A percentile compares a stretch with the other conserved stretches of the same genome.
Evolutionary conservation across 108 stramenopile genomes (phyloP).

Genomic region (Phaeodactylum tricornutum): DNA sequence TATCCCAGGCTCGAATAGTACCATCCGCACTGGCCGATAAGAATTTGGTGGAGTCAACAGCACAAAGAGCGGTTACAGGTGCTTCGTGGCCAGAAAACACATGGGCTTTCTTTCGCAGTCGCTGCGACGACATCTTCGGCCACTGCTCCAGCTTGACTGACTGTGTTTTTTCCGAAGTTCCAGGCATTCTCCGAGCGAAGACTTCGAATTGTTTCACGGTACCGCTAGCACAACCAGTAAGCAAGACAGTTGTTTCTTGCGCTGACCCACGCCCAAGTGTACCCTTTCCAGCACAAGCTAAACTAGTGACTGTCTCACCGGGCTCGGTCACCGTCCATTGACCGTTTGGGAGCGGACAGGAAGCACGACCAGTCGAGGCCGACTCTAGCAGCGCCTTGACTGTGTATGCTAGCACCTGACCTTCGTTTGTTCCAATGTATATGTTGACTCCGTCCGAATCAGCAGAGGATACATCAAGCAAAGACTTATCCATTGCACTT

Average conservation of each 20-base stretch:
- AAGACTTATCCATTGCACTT: background rate
- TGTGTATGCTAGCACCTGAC: slow-evolving; percentile 31
- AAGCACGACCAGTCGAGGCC: slow-evolving; percentile 6
- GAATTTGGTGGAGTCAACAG: slow-evolving; percentile 30
- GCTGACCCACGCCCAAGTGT: slow-evolving; percentile 15
- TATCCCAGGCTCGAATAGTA: slow-evolving; percentile 33
- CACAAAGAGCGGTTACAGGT: slow-evolving; percentile 29
- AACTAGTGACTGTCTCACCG: slow-evolving; percentile 32
- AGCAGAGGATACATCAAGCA: background rate
- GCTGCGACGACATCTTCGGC: slow-evolving; percentile 44
- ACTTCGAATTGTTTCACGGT: slow-evolving; percentile 51
- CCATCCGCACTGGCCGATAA: slow-evolving; percentile 40
- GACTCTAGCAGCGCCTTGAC: slow-evolving; percentile 17
- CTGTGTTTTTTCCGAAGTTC: background rate
- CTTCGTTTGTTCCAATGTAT: slow-evolving; percentile 33
- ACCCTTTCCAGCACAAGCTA: slow-evolving; percentile 35
- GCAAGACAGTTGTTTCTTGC: slow-evolving; percentile 19
- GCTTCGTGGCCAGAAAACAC: slow-evolving; percentile 38
- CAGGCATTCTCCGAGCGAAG: no score
- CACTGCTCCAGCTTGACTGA: slow-evolving; percentile 31
- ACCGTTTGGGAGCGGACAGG: slow-evolving; percentile 26
- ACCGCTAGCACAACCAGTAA: slow-evolving; percentile 53
- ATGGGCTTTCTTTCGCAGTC: slow-evolving; percentile 46
- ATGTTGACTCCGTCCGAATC: slow-evolving; percentile 37
- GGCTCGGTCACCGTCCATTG: slow-evolving; percentile 24